phyloP scores from a whole-genome alignment of 139 green algal genomes.

The Volvox reticuliferus region DNA sequence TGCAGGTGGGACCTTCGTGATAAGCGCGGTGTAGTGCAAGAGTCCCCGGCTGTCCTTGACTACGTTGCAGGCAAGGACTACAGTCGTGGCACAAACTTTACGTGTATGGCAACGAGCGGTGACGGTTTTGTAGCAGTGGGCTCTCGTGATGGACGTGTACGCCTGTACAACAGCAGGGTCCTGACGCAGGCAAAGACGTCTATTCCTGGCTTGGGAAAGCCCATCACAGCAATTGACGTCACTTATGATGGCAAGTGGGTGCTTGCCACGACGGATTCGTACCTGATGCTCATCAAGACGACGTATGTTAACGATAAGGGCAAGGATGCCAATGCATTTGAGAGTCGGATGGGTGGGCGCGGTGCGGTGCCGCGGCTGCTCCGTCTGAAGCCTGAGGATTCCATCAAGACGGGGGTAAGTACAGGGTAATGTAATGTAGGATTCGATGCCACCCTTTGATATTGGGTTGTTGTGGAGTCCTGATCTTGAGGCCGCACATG shows the following conservation, averaged over 20 bases:
- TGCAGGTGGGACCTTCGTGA: conserved; percentile 90
- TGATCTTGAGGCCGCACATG: too few species aligned
- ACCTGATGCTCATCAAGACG: conserved; percentile 95
- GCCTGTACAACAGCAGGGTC: conserved; percentile 91
- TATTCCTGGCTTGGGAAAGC: conserved; percentile 90
- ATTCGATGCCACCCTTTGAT: too few species aligned
- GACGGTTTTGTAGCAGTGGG: conserved; percentile 93
- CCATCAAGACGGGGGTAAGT: background rate
- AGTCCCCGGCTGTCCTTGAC: conserved; percentile 60
- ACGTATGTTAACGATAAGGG: conserved; percentile 80
- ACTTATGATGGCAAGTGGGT: conserved; percentile 93
- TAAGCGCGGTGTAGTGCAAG: conserved; percentile 68
- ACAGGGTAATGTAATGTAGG: too few species aligned
- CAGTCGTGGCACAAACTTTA: conserved; percentile 86
- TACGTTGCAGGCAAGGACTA: conserved; percentile 94
- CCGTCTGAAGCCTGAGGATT: conserved; percentile 87
- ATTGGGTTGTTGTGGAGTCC: too few species aligned
- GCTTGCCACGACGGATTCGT: conserved; percentile 93
- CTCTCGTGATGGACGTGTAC: conserved; percentile 83
- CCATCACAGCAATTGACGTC: conserved; percentile 94
- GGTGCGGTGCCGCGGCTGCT: conserved; percentile 88
- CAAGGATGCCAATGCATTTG: conserved; percentile 77
- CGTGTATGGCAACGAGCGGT: conserved; percentile 84
- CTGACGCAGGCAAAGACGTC: conserved; percentile 85
- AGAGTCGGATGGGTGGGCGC: conserved; percentile 70